phyloP scores from a whole-genome alignment of 139 green algal species.

The Chlamydomonas schloesseri region DNA sequence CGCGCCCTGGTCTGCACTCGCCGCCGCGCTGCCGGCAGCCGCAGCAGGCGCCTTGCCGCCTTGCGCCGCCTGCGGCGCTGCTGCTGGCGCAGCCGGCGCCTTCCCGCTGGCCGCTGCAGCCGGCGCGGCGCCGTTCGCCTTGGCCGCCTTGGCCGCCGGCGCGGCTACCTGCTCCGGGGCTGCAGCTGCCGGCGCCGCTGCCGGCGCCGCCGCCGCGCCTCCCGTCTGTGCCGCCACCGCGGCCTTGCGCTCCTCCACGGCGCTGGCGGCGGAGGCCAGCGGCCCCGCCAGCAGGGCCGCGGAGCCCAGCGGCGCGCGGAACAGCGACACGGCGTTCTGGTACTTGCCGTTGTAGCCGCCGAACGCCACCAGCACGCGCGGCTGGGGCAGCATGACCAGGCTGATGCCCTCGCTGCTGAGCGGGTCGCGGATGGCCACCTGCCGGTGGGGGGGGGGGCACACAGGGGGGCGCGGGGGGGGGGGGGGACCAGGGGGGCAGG shows the following conservation, averaged over 20 bases:
- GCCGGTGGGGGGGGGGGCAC: slow-evolving; percentile 51
- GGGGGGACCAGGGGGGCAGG: too few species aligned
- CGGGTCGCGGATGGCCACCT: slow-evolving; percentile 57
- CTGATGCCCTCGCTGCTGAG: slow-evolving; percentile 80
- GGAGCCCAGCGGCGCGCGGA: slow-evolving; percentile 35
- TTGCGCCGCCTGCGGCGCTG: neutral
- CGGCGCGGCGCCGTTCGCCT: neutral
- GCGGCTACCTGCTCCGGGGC: neutral
- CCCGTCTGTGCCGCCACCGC: too few species aligned
- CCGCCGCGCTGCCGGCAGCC: neutral
- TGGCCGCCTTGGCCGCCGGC: neutral
- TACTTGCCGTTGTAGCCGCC: slow-evolving; percentile 89
- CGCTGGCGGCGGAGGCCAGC: neutral
- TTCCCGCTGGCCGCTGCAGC: neutral
- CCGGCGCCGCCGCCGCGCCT: slow-evolving; percentile 6
- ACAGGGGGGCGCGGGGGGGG: slow-evolving; percentile 15
- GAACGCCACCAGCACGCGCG: slow-evolving; percentile 75
- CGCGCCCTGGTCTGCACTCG: neutral
- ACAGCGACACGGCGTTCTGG: slow-evolving; percentile 65
- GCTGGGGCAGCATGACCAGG: slow-evolving; percentile 47
- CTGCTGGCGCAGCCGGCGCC: neutral
- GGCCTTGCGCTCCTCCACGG: neutral
- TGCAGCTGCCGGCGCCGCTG: slow-evolving; percentile 14
- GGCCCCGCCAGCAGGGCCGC: neutral
- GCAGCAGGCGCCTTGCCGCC: neutral